Conservation (phyloP, 2,329 filamentous ascomycete genomes). For the Epichloe brachyelytri region DNA sequence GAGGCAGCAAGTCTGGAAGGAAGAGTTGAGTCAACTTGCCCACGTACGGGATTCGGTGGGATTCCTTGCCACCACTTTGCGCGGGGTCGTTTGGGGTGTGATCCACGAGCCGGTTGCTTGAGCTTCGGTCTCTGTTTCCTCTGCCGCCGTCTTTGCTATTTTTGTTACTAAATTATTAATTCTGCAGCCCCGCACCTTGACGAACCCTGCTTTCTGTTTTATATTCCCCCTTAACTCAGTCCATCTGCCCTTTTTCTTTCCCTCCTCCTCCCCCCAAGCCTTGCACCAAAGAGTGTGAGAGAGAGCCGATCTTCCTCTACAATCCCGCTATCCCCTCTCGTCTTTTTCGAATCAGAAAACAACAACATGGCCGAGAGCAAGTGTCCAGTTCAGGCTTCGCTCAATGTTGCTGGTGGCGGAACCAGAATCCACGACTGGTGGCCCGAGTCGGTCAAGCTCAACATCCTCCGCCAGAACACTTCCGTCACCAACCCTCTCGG, state of each 20-base stretch:
- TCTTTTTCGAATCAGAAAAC: neutral
- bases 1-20: neutral
- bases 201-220: neutral
- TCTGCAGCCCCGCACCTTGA: neutral
- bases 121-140: neutral
- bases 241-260: neutral
- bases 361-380: slow-evolving; percentile 15
- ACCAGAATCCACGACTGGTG: slow-evolving; percentile 62
- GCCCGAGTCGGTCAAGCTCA: slow-evolving; percentile 54
- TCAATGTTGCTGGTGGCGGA: slow-evolving; percentile 45
- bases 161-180: neutral
- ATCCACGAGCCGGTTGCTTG: neutral
- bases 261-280: neutral
- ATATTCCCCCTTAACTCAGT: neutral
- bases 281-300: neutral
- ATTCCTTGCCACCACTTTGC: neutral
- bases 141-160: neutral
- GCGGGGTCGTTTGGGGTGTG: neutral
- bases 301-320: neutral
- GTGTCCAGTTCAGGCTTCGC: slow-evolving; percentile 17
- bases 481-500: slow-evolving; percentile 48
- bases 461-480: slow-evolving; percentile 62
- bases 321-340: no score
- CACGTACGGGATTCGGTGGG: neutral
- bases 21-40: neutral